Percentiles rank a stretch among this genome's conserved stretches.
phyloP scores from a whole-genome alignment of 805 yeast species.

The Jamesozyma piceae region DNA sequence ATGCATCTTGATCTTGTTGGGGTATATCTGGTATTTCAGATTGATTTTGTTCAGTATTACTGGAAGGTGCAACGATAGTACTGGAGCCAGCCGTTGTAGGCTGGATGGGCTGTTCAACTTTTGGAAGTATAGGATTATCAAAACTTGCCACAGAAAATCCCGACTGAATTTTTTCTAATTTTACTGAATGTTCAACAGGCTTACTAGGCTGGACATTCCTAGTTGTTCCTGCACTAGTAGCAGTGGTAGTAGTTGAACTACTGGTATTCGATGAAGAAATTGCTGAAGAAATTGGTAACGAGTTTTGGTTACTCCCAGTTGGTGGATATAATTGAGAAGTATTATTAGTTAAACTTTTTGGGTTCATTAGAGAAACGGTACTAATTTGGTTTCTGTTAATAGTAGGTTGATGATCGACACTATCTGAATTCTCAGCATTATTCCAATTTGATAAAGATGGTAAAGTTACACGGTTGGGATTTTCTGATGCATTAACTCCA shows the following conservation, averaged over 20 bases:
- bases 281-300: slow-evolving; percentile 3
- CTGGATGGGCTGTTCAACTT: no score
- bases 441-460: slow-evolving; percentile 9
- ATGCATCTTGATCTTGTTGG: slow-evolving; percentile 14
- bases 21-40: slow-evolving; percentile 1
- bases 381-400: slow-evolving; percentile 13
- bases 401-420: slow-evolving; percentile 2
- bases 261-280: slow-evolving; percentile 24
- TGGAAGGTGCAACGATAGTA: slow-evolving; percentile 13
- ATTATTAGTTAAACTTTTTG: slow-evolving; percentile 5
- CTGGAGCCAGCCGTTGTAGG: slow-evolving; percentile 8
- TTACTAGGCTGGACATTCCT: slow-evolving; percentile 7
- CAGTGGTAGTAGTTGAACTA: slow-evolving; percentile 5
- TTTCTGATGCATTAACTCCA: neutral
- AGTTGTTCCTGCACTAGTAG: slow-evolving; percentile 12
- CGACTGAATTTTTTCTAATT: slow-evolving; percentile 5
- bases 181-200: neutral
- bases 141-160: slow-evolving; percentile 26
- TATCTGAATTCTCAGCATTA: neutral
- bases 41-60: neutral
- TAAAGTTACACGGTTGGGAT: slow-evolving; percentile 5
- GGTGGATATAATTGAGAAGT: neutral
- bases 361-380: slow-evolving; percentile 17
- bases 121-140: slow-evolving; percentile 24
- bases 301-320: neutral